Percentiles rank a stretch among this genome's conserved stretches.
Conservation (phyloP, 2,329 filamentous ascomycete genomes). For the Apiospora koreana region DNA sequence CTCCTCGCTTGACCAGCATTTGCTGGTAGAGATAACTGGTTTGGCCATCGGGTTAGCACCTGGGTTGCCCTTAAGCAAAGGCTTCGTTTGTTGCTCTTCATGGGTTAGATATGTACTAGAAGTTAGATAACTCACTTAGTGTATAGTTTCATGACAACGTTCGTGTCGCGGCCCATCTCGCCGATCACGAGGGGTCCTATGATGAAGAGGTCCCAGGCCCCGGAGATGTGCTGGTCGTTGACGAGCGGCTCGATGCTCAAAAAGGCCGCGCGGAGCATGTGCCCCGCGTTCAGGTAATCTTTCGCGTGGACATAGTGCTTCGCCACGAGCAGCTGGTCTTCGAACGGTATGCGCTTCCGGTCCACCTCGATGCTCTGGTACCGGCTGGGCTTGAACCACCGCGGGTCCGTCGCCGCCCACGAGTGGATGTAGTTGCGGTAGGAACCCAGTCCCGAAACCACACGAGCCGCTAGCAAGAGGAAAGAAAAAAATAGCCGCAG, state of each 20-base stretch:
- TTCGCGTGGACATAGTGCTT: not conserved
- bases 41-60: not conserved
- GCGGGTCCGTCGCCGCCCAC: slow-evolving; percentile 2
- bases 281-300: not conserved
- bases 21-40: not conserved
- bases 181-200: not conserved
- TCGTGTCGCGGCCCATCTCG: not conserved
- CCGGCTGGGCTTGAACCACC: not conserved
- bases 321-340: slow-evolving; percentile 6
- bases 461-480: not conserved
- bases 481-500: not conserved
- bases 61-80: not conserved
- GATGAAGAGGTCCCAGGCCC: not conserved
- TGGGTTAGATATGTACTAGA: not conserved
- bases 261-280: slow-evolving; percentile 5
- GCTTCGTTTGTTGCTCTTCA: not conserved
- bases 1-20: not conserved
- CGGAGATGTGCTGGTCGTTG: slow-evolving; percentile 6
- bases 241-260: slow-evolving; percentile 1
- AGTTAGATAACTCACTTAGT: not conserved
- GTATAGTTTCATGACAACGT: slow-evolving; percentile 8
- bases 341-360: not conserved
- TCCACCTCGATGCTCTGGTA: not conserved
- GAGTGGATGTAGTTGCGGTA: not conserved
- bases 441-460: not conserved